Base-by-base conservation (phyloP, 2,329 filamentous ascomycete species). In the Cryphonectria radicalis region DNA sequence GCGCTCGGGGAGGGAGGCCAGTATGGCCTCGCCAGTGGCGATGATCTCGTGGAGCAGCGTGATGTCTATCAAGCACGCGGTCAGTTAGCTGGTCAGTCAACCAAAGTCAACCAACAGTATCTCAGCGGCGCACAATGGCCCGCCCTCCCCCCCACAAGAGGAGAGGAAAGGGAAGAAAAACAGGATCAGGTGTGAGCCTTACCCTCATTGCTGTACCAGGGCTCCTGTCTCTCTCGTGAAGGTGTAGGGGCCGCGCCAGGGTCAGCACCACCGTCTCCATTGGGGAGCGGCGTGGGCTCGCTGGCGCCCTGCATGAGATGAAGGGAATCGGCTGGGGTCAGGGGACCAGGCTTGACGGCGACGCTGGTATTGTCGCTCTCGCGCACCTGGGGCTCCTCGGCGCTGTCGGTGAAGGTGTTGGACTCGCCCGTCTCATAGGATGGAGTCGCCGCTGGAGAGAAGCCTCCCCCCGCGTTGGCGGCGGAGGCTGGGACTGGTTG, bases 21-120 rank as follows among this genome's bases (percentile, higher is more conserved):
- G 85, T 42, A 92, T 86, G 57, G 88, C 83, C 81, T 95, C 89
- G 60, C 93, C 94, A 76, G 87, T 86, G 73, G 85, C 84, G 77
- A 97, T 90, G 77, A 97, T 93, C 71, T 92, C 87, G 80, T 94
- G 92, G 71, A 97, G 86, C 73, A 94, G 86, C 73, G 88, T 87
- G 79, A 97, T 92, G 83, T 97, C 95, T 94, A 6, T 40, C 10
- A 6, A 11, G 5, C 28, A 40, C 46, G 46, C 19, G 46, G 70
- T 37, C 37, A 67, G 46, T 60, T 53, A 6, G 42, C n/a, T n/a
- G 25, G 70, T 77, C 53, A 73, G 25, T 17, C 25, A 57, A 83
- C 97, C 95, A 94, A 13, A 32, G 59, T 17, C 28, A 19, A 14
- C 7, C 13, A 28, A 40, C 17, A 25, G 37, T 1, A 0, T 64